These are phyloP conservation scores for Tricholoma sp. DNA, from an alignment of 768 basidiomycete genomes.

Conservation along the genomic window DNA sequence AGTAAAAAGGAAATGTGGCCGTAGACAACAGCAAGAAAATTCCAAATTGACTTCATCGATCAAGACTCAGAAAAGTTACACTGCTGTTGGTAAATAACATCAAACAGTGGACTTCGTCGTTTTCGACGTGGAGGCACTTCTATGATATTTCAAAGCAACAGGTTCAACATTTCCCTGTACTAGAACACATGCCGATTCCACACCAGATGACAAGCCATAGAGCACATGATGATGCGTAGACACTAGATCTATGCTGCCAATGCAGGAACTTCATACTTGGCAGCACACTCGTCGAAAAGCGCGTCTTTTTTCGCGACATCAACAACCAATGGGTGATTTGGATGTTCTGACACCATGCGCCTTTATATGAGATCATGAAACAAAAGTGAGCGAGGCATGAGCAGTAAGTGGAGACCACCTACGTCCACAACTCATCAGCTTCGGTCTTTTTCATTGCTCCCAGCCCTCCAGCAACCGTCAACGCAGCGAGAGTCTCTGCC, in stretches of 20 bases:
- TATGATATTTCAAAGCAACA: too few species aligned
- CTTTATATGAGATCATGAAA: constrained; percentile 18
- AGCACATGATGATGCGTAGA: background rate
- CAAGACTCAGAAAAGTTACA: too few species aligned
- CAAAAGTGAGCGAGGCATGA: constrained; percentile 5
- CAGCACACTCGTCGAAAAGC: constrained; percentile 56
- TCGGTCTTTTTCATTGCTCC: constrained; percentile 54
- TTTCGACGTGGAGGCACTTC: too few species aligned
- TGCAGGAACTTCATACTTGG: constrained; percentile 60
- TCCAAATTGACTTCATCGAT: too few species aligned
- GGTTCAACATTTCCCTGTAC: too few species aligned
- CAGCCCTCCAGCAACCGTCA: constrained; percentile 59
- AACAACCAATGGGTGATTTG: constrained; percentile 62
- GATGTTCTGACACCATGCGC: constrained; percentile 43
- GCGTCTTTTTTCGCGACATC: constrained; percentile 58
- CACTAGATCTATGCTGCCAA: constrained; percentile 25
- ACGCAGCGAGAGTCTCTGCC: constrained; percentile 64
- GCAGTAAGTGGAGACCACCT: constrained; percentile 22
- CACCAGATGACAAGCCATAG: too few species aligned
- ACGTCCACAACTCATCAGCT: constrained; percentile 68
- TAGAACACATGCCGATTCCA: too few species aligned
- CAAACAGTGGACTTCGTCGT: background rate
- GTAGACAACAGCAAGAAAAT: too few species aligned
- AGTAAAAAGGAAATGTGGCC: background rate
- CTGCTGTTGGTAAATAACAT: background rate